Evolutionary conservation across 306 rosid species (phyloP), one percentile per base, ranked within the genome.

Genomic region (Lotus japonicus): DNA sequence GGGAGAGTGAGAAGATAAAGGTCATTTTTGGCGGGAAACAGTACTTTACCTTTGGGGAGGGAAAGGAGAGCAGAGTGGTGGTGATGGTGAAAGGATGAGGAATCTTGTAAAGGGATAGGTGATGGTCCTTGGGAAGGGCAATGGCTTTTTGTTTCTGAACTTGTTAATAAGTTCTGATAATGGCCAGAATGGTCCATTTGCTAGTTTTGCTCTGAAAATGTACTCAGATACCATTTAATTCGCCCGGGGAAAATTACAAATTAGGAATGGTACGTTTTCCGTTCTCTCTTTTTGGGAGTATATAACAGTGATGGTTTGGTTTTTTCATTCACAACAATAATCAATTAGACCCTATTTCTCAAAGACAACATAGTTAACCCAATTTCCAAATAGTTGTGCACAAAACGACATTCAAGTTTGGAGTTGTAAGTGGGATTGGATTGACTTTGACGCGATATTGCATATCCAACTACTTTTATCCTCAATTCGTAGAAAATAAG

Each of bases 21-120:
- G 39, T 14, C 0, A 4, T 56, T 45, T 87, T 75, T 79, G 90
- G 92, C 89, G 95, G 90, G 92, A 92, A 89, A 77, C 36, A 35
- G 79, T 38, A 12, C 53, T 59, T 38, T 54, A 14, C 69, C 52
- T 14, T 75, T 67, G 38, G 7, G n/a, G 59, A 75, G 49, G n/a
- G 26, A 21, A 21, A 21, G 66, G 57, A 65, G 42, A 48, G 39
- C 13, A 15, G 64, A 38, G 43, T 59, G 66, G 42, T 31, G 72
- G 63, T 18, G 51, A 26, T 31, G 70, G 63, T 45, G n/a, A 45
- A 70, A 28, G 67, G 44, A 18, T 9, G 57, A 43, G 59, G 78
- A 85, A 72, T 77, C 85, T 77, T 55, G 75, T 43, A 72, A 60
- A 70, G 74, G 36, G 36, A 31, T 31, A 58, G 50, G 7, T 0